Evolutionary conservation across 2,329 filamentous ascomycete species (phyloP).

Genomic region (Sporothrix humicola): DNA sequence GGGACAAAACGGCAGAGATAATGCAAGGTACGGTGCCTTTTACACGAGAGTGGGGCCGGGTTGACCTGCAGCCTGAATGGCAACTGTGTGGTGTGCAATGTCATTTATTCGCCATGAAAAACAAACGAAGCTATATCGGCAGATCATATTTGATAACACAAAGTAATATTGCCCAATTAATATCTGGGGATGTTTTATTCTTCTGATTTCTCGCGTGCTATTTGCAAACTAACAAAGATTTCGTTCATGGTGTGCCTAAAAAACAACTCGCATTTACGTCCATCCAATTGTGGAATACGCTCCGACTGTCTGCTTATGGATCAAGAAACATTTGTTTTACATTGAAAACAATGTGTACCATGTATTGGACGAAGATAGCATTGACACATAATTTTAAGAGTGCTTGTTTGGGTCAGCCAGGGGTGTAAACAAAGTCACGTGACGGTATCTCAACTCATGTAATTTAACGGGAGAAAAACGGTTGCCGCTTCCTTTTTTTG

Average conservation of each 20-base stretch:
- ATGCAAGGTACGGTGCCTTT: constrained; percentile 29
- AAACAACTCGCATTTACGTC: too few relatives aligned
- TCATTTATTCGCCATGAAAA: background rate
- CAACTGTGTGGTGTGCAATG: background rate
- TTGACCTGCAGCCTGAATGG: constrained; percentile 25
- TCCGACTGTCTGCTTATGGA: too few relatives aligned
- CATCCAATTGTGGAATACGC: too few relatives aligned
- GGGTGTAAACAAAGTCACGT: constrained; percentile 6
- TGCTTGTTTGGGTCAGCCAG: background rate
- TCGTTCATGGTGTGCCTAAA: too few relatives aligned
- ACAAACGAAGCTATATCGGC: background rate
- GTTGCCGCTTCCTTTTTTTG: too few relatives aligned
- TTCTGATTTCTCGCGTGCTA: background rate
- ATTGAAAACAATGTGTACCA: too few relatives aligned
- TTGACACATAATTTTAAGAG: background rate
- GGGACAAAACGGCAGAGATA: constrained; percentile 4
- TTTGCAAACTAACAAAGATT: background rate
- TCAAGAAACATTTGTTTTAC: too few relatives aligned
- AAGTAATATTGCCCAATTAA: background rate
- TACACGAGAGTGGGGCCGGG: background rate
- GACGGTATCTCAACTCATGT: background rate
- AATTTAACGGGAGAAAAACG: background rate
- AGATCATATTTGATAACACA: background rate
- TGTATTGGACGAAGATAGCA: too few relatives aligned
- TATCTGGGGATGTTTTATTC: background rate